Base-by-base conservation (phyloP, 169 alveolate species). In the Babesia sp. region DNA sequence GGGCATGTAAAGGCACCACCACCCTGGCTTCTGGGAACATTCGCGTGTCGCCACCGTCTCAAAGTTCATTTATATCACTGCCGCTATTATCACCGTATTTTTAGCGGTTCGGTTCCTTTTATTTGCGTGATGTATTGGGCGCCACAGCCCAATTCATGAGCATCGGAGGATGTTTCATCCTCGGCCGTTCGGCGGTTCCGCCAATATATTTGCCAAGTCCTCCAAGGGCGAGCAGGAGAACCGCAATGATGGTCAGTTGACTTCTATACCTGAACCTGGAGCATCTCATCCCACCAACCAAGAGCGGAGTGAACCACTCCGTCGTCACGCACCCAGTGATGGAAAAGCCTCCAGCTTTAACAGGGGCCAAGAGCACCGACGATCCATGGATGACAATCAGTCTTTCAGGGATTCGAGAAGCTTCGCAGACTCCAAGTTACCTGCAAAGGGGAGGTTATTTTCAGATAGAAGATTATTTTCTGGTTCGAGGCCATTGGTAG, bases 171-270 rank as follows among this genome's bases (percentile, higher is more conserved):
- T 79, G 87, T 79, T 79, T 64, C 73, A 79, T 34, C 87, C 87
- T 22, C 44, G 87, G 50, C 87, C 87, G 8, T 79, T 75, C 41
- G 74, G 87, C 74, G 87, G 87, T 50, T 45, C 50, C 57, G 74
- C 68, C 82, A 66, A 71, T 56, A 69, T 68, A 18, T 70, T 79
- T 53, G 41, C 87, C 46, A 79, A 79, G 71, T 54, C 77, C 20
- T 6, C 76, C 26, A 71, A 48, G 63, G 48, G 63, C 26, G 74
- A 64, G 2, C 74, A 12, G 5, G 48, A 3, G 16, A 6, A 18
- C 39, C 45, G 53, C 28, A 33, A 18, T 56, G 67, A 57, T 11
- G 67, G 67, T 34, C 48, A n/a, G 8, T 5, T 31, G 1, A 39
- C 33, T 1, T 22, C 45, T 0, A 34, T 7, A 1, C 46, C 50